phyloP scores from a whole-genome alignment of 805 yeast species.

The Pichia manshurica region DNA sequence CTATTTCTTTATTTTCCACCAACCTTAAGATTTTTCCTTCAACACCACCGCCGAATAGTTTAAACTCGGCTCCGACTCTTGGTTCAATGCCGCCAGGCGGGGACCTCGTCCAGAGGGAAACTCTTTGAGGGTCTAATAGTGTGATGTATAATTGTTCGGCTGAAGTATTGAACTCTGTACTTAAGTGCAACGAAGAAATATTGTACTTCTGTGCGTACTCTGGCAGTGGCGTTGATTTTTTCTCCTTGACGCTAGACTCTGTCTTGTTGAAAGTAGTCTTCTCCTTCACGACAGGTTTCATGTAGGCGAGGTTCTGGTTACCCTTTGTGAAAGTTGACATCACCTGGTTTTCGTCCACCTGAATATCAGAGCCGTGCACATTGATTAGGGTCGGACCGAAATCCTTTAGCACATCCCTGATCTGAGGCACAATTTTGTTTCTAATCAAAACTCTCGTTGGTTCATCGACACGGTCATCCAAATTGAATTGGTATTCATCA shows the following conservation, averaged over 20 bases:
- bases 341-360: conserved; percentile 65
- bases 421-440: conserved; percentile 56
- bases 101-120: conserved; percentile 89
- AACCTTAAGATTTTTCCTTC: conserved; percentile 61
- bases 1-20: conserved; percentile 52
- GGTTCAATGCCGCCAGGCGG: conserved; percentile 50
- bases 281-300: conserved; percentile 25
- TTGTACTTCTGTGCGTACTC: conserved; percentile 58
- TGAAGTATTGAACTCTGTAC: conserved; percentile 77
- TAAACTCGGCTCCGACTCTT: conserved; percentile 55
- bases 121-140: conserved; percentile 66
- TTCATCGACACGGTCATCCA: conserved; percentile 54
- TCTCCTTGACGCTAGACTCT: conserved; percentile 2
- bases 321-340: conserved; percentile 50
- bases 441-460: conserved; percentile 44
- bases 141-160: conserved; percentile 82
- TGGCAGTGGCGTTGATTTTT: conserved; percentile 10
- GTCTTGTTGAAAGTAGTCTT: conserved; percentile 26
- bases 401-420: conserved; percentile 51
- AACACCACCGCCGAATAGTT: conserved; percentile 83
- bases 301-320: conserved; percentile 34
- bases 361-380: conserved; percentile 81
- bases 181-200: conserved; percentile 71
- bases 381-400: conserved; percentile 77
- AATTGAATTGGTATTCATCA: conserved; percentile 81